phyloP scores from a whole-genome alignment of 768 basidiomycete species.

The Collybia sordida region DNA sequence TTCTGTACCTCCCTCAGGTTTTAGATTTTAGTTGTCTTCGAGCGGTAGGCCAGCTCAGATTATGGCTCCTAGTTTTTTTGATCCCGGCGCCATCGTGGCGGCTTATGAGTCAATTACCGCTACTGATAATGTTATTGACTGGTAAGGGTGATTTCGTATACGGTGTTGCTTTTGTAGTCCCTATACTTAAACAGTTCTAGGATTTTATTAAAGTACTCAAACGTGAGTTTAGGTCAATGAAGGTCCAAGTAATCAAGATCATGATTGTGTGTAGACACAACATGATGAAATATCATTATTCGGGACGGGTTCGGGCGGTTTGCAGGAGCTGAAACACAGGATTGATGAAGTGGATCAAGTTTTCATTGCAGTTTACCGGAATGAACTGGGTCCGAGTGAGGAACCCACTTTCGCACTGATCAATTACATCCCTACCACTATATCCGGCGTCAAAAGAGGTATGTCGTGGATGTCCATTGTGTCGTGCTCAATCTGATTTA shows the following conservation, averaged over 20 bases:
- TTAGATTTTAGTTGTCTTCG: no score
- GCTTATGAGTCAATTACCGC: constrained; percentile 28
- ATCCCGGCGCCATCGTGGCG: constrained; percentile 26
- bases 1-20: no score
- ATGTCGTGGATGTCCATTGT: constrained; percentile 6
- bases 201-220: constrained; percentile 19
- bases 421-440: constrained; percentile 42
- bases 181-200: constrained; percentile 6
- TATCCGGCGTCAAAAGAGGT: constrained; percentile 37
- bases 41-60: not conserved
- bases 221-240: constrained; percentile 10
- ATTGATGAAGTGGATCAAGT: constrained; percentile 36
- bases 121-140: constrained; percentile 19
- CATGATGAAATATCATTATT: constrained; percentile 38
- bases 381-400: constrained; percentile 27
- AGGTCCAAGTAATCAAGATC: constrained; percentile 8
- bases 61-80: constrained; percentile 26
- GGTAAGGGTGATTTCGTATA: constrained; percentile 21
- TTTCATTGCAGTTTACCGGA: constrained; percentile 47
- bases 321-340: constrained; percentile 45
- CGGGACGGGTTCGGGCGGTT: constrained; percentile 39
- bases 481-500: constrained; percentile 4
- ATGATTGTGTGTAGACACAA: constrained; percentile 10
- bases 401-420: constrained; percentile 41
- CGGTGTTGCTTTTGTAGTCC: not conserved